Evolutionary conservation across 2,329 filamentous ascomycete species (phyloP).

Genomic region (Microsporum canis): DNA sequence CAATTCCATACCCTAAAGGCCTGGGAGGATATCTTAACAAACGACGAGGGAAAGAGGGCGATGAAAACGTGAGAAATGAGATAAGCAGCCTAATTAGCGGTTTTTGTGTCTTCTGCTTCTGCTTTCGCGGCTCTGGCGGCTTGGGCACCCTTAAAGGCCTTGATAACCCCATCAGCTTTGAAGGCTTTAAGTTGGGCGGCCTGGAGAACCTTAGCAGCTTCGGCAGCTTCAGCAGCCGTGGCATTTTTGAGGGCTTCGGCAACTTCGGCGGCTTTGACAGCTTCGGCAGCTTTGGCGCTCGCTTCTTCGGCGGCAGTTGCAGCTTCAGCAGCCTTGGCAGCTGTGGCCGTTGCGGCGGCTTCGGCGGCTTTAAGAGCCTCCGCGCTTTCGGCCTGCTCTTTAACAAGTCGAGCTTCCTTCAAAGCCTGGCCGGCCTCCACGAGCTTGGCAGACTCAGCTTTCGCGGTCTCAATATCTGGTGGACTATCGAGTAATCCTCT

Average conservation of each 20-base stretch:
- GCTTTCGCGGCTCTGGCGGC: no score
- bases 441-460: not conserved
- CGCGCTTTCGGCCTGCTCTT: not conserved
- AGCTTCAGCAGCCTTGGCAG: no score
- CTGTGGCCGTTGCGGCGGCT: no score
- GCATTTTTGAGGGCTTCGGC: not conserved
- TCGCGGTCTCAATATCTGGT: not conserved
- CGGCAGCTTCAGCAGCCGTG: not conserved
- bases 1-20: not conserved
- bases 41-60: not conserved
- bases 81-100: not conserved
- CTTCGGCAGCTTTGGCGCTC: not conserved
- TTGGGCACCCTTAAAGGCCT: no score
- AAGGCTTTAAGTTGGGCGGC: no score
- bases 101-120: not conserved
- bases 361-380: not conserved
- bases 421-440: not conserved
- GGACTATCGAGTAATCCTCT: constrained; percentile 48
- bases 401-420: not conserved
- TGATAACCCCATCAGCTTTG: no score
- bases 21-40: not conserved
- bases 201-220: not conserved
- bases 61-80: not conserved
- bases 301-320: not conserved
- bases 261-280: not conserved